Evolutionary conservation across 1,139 yeast species (phyloP).

Genomic region (Hyphopichia fennica): DNA sequence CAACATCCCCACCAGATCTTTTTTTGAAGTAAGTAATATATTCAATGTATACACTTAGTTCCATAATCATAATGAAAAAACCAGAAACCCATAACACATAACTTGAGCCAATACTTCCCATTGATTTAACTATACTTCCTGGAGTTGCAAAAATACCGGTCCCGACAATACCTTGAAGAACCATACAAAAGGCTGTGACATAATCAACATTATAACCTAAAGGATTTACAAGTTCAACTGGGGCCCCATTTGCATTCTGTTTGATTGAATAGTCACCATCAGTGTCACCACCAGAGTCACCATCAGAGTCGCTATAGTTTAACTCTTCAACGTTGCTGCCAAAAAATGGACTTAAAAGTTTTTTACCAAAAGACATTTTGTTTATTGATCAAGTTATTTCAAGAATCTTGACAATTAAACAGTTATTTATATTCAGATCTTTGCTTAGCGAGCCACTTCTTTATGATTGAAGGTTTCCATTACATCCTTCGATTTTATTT

Average conservation of each 20-base stretch:
- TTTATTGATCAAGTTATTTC: not conserved
- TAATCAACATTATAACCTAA: conserved; percentile 37
- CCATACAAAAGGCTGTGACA: conserved; percentile 29
- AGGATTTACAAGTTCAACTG: conserved; percentile 39
- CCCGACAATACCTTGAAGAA: conserved; percentile 44
- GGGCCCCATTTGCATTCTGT: conserved; percentile 24
- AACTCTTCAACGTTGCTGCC: not conserved
- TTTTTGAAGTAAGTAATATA: conserved; percentile 36
- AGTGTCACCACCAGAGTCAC: too few species aligned
- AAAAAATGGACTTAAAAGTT: not conserved
- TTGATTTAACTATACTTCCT: conserved; percentile 30
- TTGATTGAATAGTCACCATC: conserved; percentile 15
- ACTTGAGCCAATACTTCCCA: conserved; percentile 44
- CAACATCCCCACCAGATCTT: conserved; percentile 46
- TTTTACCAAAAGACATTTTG: not conserved
- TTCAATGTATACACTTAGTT: conserved; percentile 37
- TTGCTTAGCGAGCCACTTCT: too few species aligned
- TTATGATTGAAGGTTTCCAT: too few species aligned
- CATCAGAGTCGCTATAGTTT: too few species aligned
- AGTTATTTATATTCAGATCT: too few species aligned
- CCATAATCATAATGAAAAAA: conserved; percentile 34
- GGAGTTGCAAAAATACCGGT: conserved; percentile 48
- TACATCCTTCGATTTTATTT: not conserved
- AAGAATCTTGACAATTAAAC: too few species aligned
- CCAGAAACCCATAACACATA: conserved; percentile 44